These are phyloP conservation scores for Conticribra weissflogii DNA, from an alignment of 108 stramenopile species.

Conservation along the genomic window DNA sequence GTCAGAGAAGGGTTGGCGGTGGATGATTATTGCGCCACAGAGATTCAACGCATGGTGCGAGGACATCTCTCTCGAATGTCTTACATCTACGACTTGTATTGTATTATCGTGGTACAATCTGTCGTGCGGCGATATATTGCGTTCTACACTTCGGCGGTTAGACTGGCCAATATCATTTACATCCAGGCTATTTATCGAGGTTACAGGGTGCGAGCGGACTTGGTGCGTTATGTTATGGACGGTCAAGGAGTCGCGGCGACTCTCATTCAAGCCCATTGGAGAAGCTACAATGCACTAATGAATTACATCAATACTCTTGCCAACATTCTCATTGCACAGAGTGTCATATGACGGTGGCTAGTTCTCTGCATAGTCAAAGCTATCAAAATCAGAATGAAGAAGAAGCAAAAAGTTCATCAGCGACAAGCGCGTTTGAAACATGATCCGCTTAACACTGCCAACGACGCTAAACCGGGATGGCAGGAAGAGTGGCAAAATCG, in stretches of 20 bases:
- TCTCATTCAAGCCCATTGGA: conserved; percentile 64
- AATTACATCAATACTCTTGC: conserved; percentile 60
- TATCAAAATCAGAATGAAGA: background rate
- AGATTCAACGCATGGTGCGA: conserved; percentile 64
- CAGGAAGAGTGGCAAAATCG: conserved; percentile 16
- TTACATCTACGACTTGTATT: conserved; percentile 51
- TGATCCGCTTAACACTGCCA: background rate
- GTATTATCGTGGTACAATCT: conserved; percentile 64
- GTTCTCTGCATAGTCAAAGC: conserved; percentile 22
- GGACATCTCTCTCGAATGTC: conserved; percentile 39
- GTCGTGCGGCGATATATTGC: conserved; percentile 52
- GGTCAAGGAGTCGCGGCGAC: conserved; percentile 57
- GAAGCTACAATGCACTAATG: conserved; percentile 65
- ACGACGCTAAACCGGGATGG: background rate
- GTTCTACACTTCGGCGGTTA: conserved; percentile 40
- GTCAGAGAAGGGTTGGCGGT: conserved; percentile 73
- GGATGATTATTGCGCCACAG: conserved; percentile 71
- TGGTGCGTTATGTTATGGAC: conserved; percentile 33
- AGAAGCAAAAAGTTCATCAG: conserved; percentile 2
- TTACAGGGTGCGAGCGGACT: conserved; percentile 45
- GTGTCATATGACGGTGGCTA: conserved; percentile 66
- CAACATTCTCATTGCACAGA: conserved; percentile 69
- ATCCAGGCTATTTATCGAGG: conserved; percentile 69
- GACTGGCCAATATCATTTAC: conserved; percentile 54
- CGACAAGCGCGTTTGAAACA: too few relatives aligned